These are phyloP conservation scores for Pichia sp. DNA, from an alignment of 1,139 yeast genomes.

Conservation along the genomic window DNA sequence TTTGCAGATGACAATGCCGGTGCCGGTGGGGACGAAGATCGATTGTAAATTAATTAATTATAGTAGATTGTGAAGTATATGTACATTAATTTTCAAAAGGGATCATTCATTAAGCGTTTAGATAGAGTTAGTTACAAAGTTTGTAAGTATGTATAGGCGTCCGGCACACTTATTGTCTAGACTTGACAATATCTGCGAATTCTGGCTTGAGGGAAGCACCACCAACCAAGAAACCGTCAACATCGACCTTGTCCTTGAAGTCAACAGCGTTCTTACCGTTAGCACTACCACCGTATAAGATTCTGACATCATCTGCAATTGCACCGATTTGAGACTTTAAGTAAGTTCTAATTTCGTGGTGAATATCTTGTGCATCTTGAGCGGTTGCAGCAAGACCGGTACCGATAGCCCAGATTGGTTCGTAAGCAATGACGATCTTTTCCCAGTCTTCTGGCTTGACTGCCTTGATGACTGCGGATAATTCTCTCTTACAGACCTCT, in stretches of 20 bases:
- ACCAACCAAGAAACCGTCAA: constrained; percentile 98
- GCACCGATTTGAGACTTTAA: constrained; percentile 73
- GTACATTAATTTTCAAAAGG: too few species aligned
- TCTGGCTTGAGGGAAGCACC: constrained; percentile 99
- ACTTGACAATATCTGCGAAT: constrained; percentile 90
- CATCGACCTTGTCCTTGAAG: constrained; percentile 88
- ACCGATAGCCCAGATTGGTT: constrained; percentile 99
- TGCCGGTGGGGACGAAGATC: constrained; percentile 4
- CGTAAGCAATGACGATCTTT: constrained; percentile 92
- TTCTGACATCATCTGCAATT: constrained; percentile 74
- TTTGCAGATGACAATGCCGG: neutral
- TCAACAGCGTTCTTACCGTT: constrained; percentile 90
- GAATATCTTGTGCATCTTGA: constrained; percentile 94
- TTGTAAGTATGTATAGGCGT: neutral
- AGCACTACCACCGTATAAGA: constrained; percentile 98
- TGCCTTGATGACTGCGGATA: constrained; percentile 78
- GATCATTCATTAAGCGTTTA: too few species aligned
- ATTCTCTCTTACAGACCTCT: constrained; percentile 82
- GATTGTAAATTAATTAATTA: neutral
- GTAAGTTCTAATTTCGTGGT: constrained; percentile 80
- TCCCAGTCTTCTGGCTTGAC: constrained; percentile 72
- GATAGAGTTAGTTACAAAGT: too few species aligned
- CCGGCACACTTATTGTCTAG: constrained; percentile 62
- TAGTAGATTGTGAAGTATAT: too few species aligned
- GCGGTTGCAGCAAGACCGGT: constrained; percentile 99